These are phyloP conservation scores for Pistacia integerrima DNA, from an alignment of 345 rosid genomes.

Conservation along the genomic window DNA sequence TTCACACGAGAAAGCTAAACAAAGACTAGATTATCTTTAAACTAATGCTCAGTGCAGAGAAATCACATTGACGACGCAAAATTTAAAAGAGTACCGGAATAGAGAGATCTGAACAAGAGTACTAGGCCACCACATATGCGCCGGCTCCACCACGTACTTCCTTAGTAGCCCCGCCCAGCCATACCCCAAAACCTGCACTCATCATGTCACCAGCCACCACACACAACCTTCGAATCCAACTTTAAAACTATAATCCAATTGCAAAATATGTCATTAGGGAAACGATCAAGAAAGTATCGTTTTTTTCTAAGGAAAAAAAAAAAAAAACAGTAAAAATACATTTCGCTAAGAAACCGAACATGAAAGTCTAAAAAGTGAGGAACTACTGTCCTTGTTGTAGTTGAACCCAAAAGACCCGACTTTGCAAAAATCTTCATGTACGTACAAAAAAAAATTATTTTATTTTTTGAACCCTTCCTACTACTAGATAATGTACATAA, in stretches of 20 bases:
- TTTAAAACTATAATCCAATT: too few species aligned
- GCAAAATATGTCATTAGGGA: background rate
- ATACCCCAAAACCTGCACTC: conserved; percentile 35
- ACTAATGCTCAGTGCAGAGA: too few species aligned
- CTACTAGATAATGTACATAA: background rate
- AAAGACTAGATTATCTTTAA: too few species aligned
- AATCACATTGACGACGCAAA: background rate
- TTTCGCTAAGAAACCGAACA: too few species aligned
- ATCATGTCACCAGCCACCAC: background rate
- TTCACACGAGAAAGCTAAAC: background rate
- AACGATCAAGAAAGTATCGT: background rate
- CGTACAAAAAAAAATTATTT: too few species aligned
- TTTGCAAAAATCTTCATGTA: too few species aligned
- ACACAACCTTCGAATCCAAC: background rate
- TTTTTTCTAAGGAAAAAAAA: too few species aligned
- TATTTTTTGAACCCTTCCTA: too few species aligned
- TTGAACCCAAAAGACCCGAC: too few species aligned
- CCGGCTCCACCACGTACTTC: conserved; percentile 42
- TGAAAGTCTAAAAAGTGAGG: too few species aligned
- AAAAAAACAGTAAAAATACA: background rate
- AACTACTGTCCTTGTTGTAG: too few species aligned
- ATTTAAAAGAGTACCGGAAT: conserved; percentile 21
- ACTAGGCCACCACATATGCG: conserved; percentile 44
- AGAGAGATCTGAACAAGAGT: conserved; percentile 39
- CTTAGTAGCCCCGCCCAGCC: conserved; percentile 41